Conservation (phyloP, 2,329 filamentous ascomycete genomes). For the Xylaria polymorpha region DNA sequence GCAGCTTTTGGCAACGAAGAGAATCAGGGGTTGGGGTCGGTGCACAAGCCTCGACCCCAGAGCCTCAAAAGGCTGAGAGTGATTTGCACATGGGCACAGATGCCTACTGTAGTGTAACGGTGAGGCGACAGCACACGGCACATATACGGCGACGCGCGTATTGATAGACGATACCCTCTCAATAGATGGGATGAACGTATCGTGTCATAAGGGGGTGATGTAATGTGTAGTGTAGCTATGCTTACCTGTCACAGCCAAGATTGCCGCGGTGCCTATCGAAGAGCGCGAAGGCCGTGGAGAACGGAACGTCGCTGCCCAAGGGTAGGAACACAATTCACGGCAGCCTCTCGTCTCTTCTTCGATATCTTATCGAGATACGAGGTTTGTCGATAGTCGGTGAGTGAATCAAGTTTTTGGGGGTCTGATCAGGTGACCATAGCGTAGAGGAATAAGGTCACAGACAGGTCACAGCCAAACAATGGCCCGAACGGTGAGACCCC, state of each 20-base stretch:
- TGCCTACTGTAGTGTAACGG: background rate
- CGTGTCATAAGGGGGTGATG: background rate
- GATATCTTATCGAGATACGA: background rate
- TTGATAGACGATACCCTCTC: background rate
- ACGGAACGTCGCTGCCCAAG: background rate
- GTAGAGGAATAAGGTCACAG: background rate
- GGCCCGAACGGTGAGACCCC: constrained; percentile 16
- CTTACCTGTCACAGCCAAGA: background rate
- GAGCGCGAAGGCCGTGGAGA: background rate
- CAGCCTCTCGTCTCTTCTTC: background rate
- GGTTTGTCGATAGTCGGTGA: background rate
- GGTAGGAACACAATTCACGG: background rate
- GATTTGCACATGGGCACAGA: background rate
- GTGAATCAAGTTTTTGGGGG: background rate
- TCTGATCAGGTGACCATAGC: background rate
- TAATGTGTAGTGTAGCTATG: background rate
- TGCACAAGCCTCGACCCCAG: background rate
- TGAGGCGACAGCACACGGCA: background rate
- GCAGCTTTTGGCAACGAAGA: background rate
- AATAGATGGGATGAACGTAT: background rate
- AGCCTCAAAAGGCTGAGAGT: constrained; percentile 5
- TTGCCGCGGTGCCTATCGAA: background rate
- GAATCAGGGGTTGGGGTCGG: constrained; percentile 1
- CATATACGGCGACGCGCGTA: background rate
- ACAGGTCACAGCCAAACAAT: background rate